A percentile compares a stretch with the other conserved stretches of the same genome.
Evolutionary conservation across 805 yeast species (phyloP).

Genomic region (Pichia ethanolica): DNA sequence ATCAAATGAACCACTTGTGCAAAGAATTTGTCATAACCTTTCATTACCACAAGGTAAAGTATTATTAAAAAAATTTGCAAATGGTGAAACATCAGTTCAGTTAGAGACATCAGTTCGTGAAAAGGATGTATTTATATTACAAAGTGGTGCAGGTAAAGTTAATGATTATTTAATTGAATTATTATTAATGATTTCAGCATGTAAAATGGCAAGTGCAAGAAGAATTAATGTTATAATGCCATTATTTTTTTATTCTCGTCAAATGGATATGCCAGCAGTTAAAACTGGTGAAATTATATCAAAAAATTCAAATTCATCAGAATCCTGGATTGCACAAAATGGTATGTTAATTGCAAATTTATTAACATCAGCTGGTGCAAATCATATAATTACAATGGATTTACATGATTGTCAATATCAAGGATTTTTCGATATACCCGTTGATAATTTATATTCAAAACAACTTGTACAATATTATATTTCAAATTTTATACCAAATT

Average conservation of each 20-base stretch:
- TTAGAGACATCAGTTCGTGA: conserved; percentile 87
- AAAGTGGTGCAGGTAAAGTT: conserved; percentile 80
- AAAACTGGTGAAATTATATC: conserved; percentile 47
- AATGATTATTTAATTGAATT: conserved; percentile 83
- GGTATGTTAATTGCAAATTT: conserved; percentile 89
- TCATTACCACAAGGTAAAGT: conserved; percentile 69
- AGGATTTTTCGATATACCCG: conserved; percentile 94
- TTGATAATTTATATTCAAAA: conserved; percentile 84
- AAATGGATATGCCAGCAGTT: conserved; percentile 86
- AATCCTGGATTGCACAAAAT: conserved; percentile 92
- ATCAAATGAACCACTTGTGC: conserved; percentile 75
- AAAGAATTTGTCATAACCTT: conserved; percentile 66
- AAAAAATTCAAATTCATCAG: conserved; percentile 34
- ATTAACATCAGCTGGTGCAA: conserved; percentile 89
- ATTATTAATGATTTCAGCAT: conserved; percentile 79
- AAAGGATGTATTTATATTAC: conserved; percentile 89
- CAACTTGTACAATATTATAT: conserved; percentile 86
- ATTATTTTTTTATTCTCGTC: conserved; percentile 90
- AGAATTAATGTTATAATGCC: conserved; percentile 90
- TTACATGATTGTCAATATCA: conserved; percentile 97
- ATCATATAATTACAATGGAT: conserved; percentile 95
- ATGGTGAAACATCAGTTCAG: conserved; percentile 90
- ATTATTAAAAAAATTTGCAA: conserved; percentile 59
- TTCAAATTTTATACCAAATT: conserved; percentile 66
- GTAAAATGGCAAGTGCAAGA: conserved; percentile 84